Evolutionary conservation across 331 rosid genomes (phyloP).

Genomic region (Malus hybrid): DNA sequence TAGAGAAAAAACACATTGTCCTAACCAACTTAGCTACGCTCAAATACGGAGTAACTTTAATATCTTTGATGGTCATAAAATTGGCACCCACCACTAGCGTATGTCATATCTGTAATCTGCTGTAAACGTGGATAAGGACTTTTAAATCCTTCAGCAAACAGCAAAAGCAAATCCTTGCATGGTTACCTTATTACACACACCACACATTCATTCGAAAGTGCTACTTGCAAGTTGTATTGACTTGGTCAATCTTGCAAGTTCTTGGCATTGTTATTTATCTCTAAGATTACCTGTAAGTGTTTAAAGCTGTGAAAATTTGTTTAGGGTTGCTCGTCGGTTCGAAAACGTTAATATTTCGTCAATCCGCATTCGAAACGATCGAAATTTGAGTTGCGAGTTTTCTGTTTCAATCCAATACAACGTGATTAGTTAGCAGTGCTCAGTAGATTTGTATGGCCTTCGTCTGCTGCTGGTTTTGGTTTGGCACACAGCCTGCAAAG

Average conservation of each 20-base stretch:
- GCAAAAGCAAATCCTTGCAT: background rate
- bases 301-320: background rate
- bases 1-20: too few species aligned
- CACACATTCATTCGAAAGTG: background rate
- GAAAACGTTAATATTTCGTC: background rate
- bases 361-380: background rate
- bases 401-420: background rate
- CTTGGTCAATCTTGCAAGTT: background rate
- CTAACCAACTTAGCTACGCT: background rate
- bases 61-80: background rate
- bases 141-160: background rate
- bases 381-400: background rate
- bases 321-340: background rate
- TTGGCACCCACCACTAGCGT: background rate
- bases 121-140: background rate
- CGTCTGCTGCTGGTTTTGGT: background rate
- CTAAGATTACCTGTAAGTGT: background rate
- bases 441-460: background rate
- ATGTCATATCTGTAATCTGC: background rate
- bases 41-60: background rate
- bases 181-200: background rate
- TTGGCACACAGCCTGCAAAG: conserved; percentile 32
- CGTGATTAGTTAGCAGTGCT: background rate
- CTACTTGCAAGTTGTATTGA: background rate
- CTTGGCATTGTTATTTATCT: background rate